phyloP scores from a whole-genome alignment of 2,329 filamentous ascomycete species.

The Hawksworthiomyces lignivorus region DNA sequence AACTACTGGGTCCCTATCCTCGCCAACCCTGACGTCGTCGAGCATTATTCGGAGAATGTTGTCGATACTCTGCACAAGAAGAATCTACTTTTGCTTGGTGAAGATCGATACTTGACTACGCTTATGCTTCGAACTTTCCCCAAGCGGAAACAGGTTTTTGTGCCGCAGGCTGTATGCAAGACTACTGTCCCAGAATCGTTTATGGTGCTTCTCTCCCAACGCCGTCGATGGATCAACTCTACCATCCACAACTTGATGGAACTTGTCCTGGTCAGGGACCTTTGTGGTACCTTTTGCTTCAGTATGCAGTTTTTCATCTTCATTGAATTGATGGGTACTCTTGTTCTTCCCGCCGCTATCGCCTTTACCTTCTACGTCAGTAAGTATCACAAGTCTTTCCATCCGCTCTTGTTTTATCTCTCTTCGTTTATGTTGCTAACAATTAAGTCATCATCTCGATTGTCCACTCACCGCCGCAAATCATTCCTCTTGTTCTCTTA shows the following conservation, averaged over 20 bases:
- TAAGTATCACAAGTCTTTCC: constrained; percentile 40
- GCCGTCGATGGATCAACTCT: constrained; percentile 98
- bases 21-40: constrained; percentile 95
- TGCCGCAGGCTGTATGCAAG: constrained; percentile 98
- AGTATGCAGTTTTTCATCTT: constrained; percentile 99
- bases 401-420: neutral
- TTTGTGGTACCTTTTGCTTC: constrained; percentile 99
- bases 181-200: constrained; percentile 93
- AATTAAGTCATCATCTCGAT: constrained; percentile 73
- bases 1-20: constrained; percentile 99
- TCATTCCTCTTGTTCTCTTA: constrained; percentile 85
- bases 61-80: constrained; percentile 98
- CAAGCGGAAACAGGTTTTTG: constrained; percentile 97
- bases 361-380: constrained; percentile 94
- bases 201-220: constrained; percentile 84
- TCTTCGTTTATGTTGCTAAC: neutral
- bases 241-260: constrained; percentile 99
- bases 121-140: constrained; percentile 98
- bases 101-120: constrained; percentile 92
- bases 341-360: constrained; percentile 93
- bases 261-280: constrained; percentile 84
- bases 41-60: constrained; percentile 98
- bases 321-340: constrained; percentile 87
- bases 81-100: constrained; percentile 83
- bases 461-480: constrained; percentile 64